These are phyloP conservation scores for Colletotrichum falcatum DNA, from an alignment of 2,329 filamentous ascomycete genomes.

Conservation along the genomic window DNA sequence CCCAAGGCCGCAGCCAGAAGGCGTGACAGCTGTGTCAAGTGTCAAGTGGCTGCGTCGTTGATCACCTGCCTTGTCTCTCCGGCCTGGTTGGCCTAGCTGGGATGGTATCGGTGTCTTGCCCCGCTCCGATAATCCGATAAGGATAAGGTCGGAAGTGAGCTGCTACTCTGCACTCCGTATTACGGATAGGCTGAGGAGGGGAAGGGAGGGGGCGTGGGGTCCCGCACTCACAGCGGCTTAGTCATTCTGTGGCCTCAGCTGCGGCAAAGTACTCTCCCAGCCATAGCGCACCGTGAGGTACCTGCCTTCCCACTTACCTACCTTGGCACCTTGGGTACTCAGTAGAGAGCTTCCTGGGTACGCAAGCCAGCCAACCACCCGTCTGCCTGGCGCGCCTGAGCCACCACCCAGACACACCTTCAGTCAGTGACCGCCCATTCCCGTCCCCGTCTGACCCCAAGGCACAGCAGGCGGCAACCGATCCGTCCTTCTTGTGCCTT, in stretches of 20 bases:
- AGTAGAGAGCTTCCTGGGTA: background rate
- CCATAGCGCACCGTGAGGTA: slow-evolving; percentile 2
- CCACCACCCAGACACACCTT: slow-evolving; percentile 23
- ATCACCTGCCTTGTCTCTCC: slow-evolving; percentile 33
- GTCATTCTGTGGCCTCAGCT: background rate
- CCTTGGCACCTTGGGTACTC: no score
- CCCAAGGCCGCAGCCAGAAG: slow-evolving; percentile 32
- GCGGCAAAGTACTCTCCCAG: slow-evolving; percentile 1
- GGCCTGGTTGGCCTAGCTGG: slow-evolving; percentile 17
- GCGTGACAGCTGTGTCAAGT: slow-evolving; percentile 35
- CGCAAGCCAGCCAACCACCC: slow-evolving; percentile 1
- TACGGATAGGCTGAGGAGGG: background rate
- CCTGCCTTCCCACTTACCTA: slow-evolving; percentile 3
- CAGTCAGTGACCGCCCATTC: slow-evolving; percentile 42
- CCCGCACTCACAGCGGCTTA: slow-evolving; percentile 15
- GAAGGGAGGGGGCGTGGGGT: slow-evolving; percentile 8
- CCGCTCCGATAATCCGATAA: slow-evolving; percentile 40
- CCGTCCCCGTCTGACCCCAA: slow-evolving; percentile 38
- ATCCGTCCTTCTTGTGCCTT: slow-evolving; percentile 37
- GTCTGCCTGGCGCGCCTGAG: slow-evolving; percentile 31
- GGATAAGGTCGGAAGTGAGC: slow-evolving; percentile 30
- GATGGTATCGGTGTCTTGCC: slow-evolving; percentile 37
- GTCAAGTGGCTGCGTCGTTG: slow-evolving; percentile 32
- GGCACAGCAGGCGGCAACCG: slow-evolving; percentile 40
- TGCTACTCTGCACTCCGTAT: no score